Evolutionary conservation across 2,329 filamentous ascomycete species (phyloP), one percentile per base, ranked within the genome.

Genomic region (Hypocrella siamensis): DNA sequence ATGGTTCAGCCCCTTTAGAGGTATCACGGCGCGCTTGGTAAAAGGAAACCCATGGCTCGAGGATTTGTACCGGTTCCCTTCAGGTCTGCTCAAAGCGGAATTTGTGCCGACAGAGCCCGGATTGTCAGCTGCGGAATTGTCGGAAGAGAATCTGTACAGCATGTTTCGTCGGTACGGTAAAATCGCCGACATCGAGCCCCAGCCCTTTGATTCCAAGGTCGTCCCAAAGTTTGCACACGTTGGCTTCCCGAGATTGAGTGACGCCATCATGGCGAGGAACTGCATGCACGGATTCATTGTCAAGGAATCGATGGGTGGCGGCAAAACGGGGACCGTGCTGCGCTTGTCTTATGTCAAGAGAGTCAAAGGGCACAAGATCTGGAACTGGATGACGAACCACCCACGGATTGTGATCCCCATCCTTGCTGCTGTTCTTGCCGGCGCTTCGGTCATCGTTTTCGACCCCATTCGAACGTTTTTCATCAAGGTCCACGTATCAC

Each of bases 391-490:
- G 18, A 65, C 80, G 8, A 80, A 61, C 35, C 90, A 98, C 46
- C 86, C 88, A 1, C 70, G 85, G 30, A 82, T 96, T 28, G 80
- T 93, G 17, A 78, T 98, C 29, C 88, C 90, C 1, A 56, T 80
- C 2, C 33, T 93, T 2, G 84, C 83, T 12, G 88, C 85, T 2
- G 56, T 96, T 3, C 50, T 93, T 19, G 85, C 86, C 1, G 76
- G 79, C 21, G 61, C 90, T 30, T 92, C 86, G 0, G 84, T 94
- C 15, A 74, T 82, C 1, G 65, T 96, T 6, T 96, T 98, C 46
- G 90, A 98, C 44, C 90, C 90, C 0, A 86, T 98, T 35, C 75
- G 90, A 28, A 86, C 85, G 1, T 90, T 92, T 48, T 94, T 92
- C 46, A 82, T 96, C 56, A 84, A 84, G 46, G 67, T 79, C 4